A percentile compares a stretch with the other conserved stretches of the same genome.
Evolutionary conservation across 179 eudicot genomes (phyloP).

Genomic region (Pouteria campechiana): DNA sequence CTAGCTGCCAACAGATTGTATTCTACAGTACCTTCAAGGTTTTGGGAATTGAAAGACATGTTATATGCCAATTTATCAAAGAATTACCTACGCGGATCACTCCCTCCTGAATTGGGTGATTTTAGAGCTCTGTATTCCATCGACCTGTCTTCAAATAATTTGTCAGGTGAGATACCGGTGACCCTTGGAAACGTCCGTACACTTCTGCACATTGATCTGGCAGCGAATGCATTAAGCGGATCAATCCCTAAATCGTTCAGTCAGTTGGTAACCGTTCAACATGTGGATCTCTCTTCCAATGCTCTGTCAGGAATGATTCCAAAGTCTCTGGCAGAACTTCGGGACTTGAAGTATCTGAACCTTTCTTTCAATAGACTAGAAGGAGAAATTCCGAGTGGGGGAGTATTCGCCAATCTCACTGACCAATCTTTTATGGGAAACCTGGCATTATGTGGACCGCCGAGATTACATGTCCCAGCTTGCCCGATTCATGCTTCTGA

Average conservation of each 20-base stretch:
- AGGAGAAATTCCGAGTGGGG: slow-evolving; percentile 20
- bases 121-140: slow-evolving; percentile 10
- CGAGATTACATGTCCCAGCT: slow-evolving; percentile 4
- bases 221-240: slow-evolving; percentile 18
- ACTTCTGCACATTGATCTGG: slow-evolving; percentile 14
- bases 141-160: slow-evolving; percentile 15
- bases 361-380: slow-evolving; percentile 28
- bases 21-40: slow-evolving; percentile 20
- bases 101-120: slow-evolving; percentile 15
- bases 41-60: slow-evolving; percentile 9
- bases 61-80: slow-evolving; percentile 23
- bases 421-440: slow-evolving; percentile 10
- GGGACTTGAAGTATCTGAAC: slow-evolving; percentile 10
- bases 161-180: slow-evolving; percentile 19
- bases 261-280: slow-evolving; percentile 14
- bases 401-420: slow-evolving; percentile 14
- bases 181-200: slow-evolving; percentile 16
- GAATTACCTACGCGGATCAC: slow-evolving; percentile 17
- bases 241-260: slow-evolving; percentile 14
- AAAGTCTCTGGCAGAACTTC: slow-evolving; percentile 2
- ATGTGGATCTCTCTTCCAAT: slow-evolving; percentile 30
- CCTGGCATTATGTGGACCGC: slow-evolving; percentile 9
- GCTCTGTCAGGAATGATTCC: slow-evolving; percentile 29
- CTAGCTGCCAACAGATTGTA: slow-evolving; percentile 19
- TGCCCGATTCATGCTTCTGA: neutral